Evolutionary conservation across 371 early-diverging fungal genomes (phyloP), one percentile per base, ranked within the genome.

Genomic region (Rhizopus delemar): DNA sequence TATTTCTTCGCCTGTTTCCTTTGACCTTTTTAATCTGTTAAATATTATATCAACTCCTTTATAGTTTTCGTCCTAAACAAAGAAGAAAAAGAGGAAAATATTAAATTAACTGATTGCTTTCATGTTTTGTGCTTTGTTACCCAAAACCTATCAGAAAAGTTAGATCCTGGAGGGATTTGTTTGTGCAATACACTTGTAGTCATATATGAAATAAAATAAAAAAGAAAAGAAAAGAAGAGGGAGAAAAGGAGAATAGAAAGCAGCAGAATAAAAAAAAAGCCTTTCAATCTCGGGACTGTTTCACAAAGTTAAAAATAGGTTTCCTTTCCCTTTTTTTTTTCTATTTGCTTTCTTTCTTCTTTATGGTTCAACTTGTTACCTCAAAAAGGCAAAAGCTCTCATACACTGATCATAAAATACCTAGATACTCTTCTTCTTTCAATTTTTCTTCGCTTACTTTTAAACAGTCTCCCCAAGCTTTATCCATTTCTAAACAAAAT

Each of bases 1-100:
- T 9, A 70, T 54, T 35, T 70, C 68, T 63, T 70, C 68, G 16
- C 67, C 61, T 13, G 71, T 70, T n/a, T 70, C 63, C 55, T 60
- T 70, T 50, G 71, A 67, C n/a, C 56, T 61, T 58, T 68, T 41
- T 51, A 70, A 43, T 11, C 59, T 56, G 35, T 41, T 60, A 8
- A 52, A 32, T 15, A 70, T 32, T 41, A 70, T 54, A 32, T 70
- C 71, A 0, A 60, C 57, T 12, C 71, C 71, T 57, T 58, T 59
- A 15, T 60, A 48, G 9, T 67, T 39, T 13, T 60, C 60, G 35
- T 66, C 71, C 71, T 70, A 54, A 16, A 16, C 3, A 9, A 36
- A 33, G 9, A 11, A 60, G 36, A 29, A 32, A 46, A 34, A 51
- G 15, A 29, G 2, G 5, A n/a, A 29, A 15, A n/a, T 54, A 13